Evolutionary conservation across 2,329 filamentous ascomycete genomes (phyloP).

Genomic region (Biscogniauxia sp.): DNA sequence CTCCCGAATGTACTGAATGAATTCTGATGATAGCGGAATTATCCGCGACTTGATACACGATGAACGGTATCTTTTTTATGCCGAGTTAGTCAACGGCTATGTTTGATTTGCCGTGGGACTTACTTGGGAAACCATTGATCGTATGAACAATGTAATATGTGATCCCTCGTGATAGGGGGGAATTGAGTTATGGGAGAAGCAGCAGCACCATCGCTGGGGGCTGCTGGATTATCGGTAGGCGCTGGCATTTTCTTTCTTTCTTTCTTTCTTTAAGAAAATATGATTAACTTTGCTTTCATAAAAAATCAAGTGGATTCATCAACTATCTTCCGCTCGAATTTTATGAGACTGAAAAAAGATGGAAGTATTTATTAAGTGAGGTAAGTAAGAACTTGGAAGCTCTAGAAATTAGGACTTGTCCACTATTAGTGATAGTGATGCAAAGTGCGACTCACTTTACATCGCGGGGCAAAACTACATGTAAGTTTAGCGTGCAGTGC

Average conservation of each 20-base stretch:
- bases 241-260: conserved; percentile 24
- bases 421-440: background rate
- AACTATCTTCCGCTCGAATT: no score
- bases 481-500: background rate
- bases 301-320: no score
- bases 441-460: conserved; percentile 1
- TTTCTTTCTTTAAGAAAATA: background rate
- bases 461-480: conserved; percentile 17
- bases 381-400: no score
- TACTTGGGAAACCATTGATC: conserved; percentile 84
- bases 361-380: background rate
- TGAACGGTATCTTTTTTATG: conserved; percentile 64
- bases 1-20: conserved; percentile 83
- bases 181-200: conserved; percentile 47
- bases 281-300: no score
- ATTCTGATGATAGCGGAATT: conserved; percentile 71
- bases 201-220: conserved; percentile 14
- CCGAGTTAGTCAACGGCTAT: background rate
- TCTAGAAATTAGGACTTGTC: background rate
- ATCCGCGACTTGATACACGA: conserved; percentile 84
- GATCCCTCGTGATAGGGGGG: conserved; percentile 76
- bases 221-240: conserved; percentile 22
- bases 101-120: conserved; percentile 15
- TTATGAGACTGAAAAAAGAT: no score
- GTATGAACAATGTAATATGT: conserved; percentile 94